Evolutionary conservation across 1,284 basidiomycete genomes (phyloP), one percentile per base, ranked within the genome.

Genomic region (Termitomyces sp.): DNA sequence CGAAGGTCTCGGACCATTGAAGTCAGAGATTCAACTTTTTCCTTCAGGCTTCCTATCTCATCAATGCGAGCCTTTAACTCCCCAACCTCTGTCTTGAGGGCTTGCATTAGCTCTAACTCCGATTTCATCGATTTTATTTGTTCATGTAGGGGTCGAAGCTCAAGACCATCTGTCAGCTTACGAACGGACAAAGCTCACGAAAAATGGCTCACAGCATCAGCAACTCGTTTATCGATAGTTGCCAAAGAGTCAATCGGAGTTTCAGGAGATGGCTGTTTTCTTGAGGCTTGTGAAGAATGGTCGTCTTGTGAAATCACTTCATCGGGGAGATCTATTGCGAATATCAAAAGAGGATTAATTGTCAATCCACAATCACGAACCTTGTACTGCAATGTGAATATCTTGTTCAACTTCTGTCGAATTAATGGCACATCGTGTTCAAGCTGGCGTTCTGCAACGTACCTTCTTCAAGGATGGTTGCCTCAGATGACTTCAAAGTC

Each of bases 391-490:
- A 21, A 51, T 50, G 10, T 57, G 55, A 3, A 49, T 21, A 38
- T 60, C 57, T 47, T 58, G 50, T 48, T 67, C 67, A 3, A 60
- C 52, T 52, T 76, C 72, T 62, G 60, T 53, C 54, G 35, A 16
- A 50, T 44, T 11, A 34, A 28, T 35, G 5, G 24, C 10, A 38
- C 16, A 10, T 46, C 21, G 11, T 31, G 16, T 43, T 26, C 3
- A 8, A 18, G 14, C 37, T 13, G 34, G 1, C 14, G 30, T 14
- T 39, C 3, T 21, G 40, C 50, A 24, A 47, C 60, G 53, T 40
- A 80, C 78, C 85, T 73, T 85, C 81, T 69, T 81, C 81, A 44
- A 65, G 66, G 42, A 88, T 88, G 5, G 79, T 78, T 30, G 72
- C 75, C 64, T 86, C 79, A 2, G 66, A 66, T 3, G 76, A 77